Evolutionary conservation across 352 stramenopile genomes (phyloP), one percentile per base, ranked within the genome.

Genomic region (Globisporangium alternatum): DNA sequence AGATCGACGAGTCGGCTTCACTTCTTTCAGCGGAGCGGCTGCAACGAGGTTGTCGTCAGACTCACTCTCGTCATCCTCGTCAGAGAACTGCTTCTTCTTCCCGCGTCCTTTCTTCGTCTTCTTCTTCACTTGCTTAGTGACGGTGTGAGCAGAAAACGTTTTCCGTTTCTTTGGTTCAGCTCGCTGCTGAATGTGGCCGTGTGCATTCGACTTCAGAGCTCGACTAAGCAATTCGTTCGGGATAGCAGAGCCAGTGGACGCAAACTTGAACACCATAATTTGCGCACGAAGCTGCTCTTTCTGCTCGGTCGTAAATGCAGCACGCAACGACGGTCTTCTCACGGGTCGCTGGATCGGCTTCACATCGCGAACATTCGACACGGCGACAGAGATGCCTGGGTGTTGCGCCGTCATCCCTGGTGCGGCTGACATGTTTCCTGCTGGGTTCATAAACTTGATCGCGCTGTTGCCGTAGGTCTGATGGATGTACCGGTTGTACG

Each of bases 211-310:
- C 60, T 85, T 87, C 63, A 94, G 70, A 8, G 88, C 88, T 22
- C 85, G 77, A 22, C 69, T 76, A 17, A 95, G 64, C 64, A 93
- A 75, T 22, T 95, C 84, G 31, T 86, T 89, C 31, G 86, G 80
- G 54, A 95, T 95, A 2, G 76, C 81, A 19, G 80, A 83, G 17
- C 84, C 87, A 5, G 81, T 93, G 5, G 86, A 90, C 21, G 84
- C 91, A 67, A 91, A 95, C 60, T 96, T 96, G 72, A 96, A 96
- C 57, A 94, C 85, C 86, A 96, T 95, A 67, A 96, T 96, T 62
- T 96, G 88, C 39, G 88, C 85, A 57, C 88, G 83, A 13, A 96
- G 60, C 35, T 96, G 88, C 56, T 96, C 88, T 63, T 96, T 96
- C 58, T 96, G 88, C 60, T 96, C 88, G 21, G 75, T 72, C 12